These are phyloP conservation scores for Hymenoscyphus occultus DNA, from an alignment of 2,329 filamentous ascomycete species.

Conservation along the genomic window DNA sequence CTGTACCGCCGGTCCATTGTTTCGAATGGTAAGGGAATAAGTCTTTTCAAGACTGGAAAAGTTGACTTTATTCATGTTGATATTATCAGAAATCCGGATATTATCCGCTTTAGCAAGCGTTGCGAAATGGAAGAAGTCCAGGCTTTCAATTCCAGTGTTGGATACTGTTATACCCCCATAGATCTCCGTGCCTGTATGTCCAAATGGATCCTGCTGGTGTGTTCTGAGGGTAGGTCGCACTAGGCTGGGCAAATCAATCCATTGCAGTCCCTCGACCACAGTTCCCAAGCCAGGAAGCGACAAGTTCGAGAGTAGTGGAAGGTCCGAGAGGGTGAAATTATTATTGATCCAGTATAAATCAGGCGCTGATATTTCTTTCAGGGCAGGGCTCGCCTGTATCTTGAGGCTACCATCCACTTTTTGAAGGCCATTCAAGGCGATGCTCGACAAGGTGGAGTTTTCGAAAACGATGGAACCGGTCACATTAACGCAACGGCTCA, in stretches of 20 bases:
- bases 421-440: constrained; percentile 15
- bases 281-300: constrained; percentile 12
- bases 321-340: constrained; percentile 16
- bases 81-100: constrained; percentile 14
- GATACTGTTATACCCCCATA: constrained; percentile 12
- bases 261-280: constrained; percentile 11
- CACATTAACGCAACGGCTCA: constrained; percentile 12
- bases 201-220: constrained; percentile 3
- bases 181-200: constrained; percentile 12
- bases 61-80: constrained; percentile 12
- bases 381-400: constrained; percentile 5
- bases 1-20: constrained; percentile 10
- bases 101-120: not conserved
- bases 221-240: not conserved
- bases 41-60: constrained; percentile 7
- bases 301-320: constrained; percentile 13
- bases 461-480: constrained; percentile 10
- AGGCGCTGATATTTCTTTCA: constrained; percentile 11
- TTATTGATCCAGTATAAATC: constrained; percentile 11
- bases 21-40: constrained; percentile 6
- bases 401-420: constrained; percentile 8
- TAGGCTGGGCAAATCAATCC: constrained; percentile 6
- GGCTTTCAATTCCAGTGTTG: constrained; percentile 11
- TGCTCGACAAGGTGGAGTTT: constrained; percentile 2
- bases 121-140: constrained; percentile 17